Percentiles rank a stretch among this genome's conserved stretches.
Evolutionary conservation across 2,329 filamentous ascomycete species (phyloP).

Genomic region (Allantophomopsis cytisporea): DNA sequence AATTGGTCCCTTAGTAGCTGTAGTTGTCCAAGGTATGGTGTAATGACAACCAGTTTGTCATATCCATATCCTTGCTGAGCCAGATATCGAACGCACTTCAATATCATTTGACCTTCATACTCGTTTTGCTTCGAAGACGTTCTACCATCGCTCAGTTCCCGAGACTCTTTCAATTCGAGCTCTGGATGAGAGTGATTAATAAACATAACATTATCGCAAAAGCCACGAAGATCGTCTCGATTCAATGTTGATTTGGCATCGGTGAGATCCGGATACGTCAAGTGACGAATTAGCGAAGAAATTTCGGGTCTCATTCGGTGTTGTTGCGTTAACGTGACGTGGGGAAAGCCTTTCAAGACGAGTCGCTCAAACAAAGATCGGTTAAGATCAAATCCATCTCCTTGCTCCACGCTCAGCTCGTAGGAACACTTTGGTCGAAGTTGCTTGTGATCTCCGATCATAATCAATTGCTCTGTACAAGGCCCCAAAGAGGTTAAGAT

Average conservation of each 20-base stretch:
- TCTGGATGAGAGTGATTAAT: constrained; percentile 49
- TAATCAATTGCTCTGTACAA: constrained; percentile 44
- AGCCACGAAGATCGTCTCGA: constrained; percentile 35
- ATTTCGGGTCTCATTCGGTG: constrained; percentile 60
- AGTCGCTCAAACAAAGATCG: constrained; percentile 57
- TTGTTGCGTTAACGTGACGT: constrained; percentile 42
- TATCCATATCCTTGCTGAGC: constrained; percentile 59
- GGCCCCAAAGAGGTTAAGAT: constrained; percentile 44
- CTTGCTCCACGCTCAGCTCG: constrained; percentile 44
- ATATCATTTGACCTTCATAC: constrained; percentile 52
- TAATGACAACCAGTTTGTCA: constrained; percentile 51
- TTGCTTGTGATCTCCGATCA: constrained; percentile 65
- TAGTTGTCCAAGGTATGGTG: constrained; percentile 60
- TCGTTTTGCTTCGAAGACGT: constrained; percentile 43
- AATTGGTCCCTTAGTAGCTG: constrained; percentile 39
- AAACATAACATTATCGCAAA: constrained; percentile 49
- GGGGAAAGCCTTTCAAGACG: constrained; percentile 36
- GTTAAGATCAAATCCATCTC: constrained; percentile 53
- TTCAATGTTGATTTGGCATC: constrained; percentile 36
- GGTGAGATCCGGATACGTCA: constrained; percentile 48
- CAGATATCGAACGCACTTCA: constrained; percentile 52
- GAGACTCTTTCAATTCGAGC: constrained; percentile 23
- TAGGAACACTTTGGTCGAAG: constrained; percentile 56
- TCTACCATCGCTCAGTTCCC: constrained; percentile 34
- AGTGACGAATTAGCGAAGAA: constrained; percentile 36